These are phyloP conservation scores for Clarireedia homoeocarpa DNA, from an alignment of 2,329 filamentous ascomycete genomes.

Conservation along the genomic window DNA sequence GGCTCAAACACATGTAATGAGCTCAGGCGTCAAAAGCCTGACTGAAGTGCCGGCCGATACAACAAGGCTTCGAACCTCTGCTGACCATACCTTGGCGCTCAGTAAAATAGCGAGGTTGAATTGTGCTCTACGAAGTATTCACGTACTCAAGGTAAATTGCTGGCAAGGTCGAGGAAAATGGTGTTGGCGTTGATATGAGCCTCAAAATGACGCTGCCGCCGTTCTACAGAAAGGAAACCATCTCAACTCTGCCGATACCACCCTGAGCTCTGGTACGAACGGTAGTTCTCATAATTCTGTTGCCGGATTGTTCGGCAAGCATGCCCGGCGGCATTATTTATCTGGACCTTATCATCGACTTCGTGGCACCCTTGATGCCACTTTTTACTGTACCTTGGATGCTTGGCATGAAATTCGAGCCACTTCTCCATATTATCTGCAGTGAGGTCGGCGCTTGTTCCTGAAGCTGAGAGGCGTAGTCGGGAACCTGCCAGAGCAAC, in stretches of 20 bases:
- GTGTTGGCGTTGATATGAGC: too few relatives aligned
- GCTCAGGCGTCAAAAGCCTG: neutral
- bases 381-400: neutral
- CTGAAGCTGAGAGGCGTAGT: slow-evolving; percentile 26
- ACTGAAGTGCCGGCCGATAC: neutral
- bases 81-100: neutral
- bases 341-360: slow-evolving; percentile 9
- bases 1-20: neutral
- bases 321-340: slow-evolving; percentile 4
- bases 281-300: neutral
- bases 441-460: slow-evolving; percentile 22
- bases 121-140: neutral
- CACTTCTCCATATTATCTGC: slow-evolving; percentile 7
- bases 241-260: neutral
- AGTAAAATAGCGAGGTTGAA: too few relatives aligned
- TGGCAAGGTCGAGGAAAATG: neutral
- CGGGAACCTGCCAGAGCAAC: slow-evolving; percentile 4
- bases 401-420: neutral
- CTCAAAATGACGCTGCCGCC: too few relatives aligned
- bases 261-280: neutral
- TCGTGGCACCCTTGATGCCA: slow-evolving; percentile 7
- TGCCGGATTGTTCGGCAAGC: slow-evolving; percentile 8
- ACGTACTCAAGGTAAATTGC: neutral
- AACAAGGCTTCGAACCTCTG: neutral
- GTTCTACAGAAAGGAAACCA: neutral